A percentile compares a stretch with the other conserved stretches of the same genome.
Evolutionary conservation across 2,329 filamentous ascomycete species (phyloP).

Genomic region (Aspergillus nomiae): DNA sequence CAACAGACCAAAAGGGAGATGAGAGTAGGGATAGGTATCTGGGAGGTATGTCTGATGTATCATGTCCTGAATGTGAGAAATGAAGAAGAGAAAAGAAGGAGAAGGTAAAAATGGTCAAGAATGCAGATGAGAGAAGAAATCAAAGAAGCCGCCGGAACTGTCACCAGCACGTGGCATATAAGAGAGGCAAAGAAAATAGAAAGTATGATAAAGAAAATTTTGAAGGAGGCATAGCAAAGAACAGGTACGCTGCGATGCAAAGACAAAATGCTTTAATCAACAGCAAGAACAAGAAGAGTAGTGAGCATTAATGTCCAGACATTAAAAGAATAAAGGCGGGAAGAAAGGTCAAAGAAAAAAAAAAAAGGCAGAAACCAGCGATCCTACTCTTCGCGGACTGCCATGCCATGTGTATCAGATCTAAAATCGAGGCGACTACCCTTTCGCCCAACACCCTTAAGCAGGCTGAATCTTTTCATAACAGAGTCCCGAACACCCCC

Average conservation of each 20-base stretch:
- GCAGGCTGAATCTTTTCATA: constrained; percentile 75
- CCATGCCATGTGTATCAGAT: constrained; percentile 29
- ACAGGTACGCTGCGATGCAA: constrained; percentile 15
- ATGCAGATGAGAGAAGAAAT: neutral
- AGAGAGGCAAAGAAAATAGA: constrained; percentile 5
- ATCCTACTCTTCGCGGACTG: constrained; percentile 40
- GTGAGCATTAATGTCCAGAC: constrained; percentile 26
- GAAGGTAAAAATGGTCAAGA: neutral
- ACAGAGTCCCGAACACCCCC: constrained; percentile 60
- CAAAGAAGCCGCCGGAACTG: neutral
- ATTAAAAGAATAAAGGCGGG: constrained; percentile 22
- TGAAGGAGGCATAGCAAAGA: constrained; percentile 6
- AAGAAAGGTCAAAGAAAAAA: constrained; percentile 17
- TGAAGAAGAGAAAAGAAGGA: constrained; percentile 7
- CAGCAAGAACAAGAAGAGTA: constrained; percentile 10
- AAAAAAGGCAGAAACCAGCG: constrained; percentile 20
- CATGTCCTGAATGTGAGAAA: constrained; percentile 8
- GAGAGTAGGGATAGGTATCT: constrained; percentile 11
- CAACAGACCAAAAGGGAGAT: neutral
- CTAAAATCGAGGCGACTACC: constrained; percentile 57
- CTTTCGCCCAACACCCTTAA: constrained; percentile 72
- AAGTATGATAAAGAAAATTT: neutral
- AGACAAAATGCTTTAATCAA: constrained; percentile 10
- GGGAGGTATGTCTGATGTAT: neutral
- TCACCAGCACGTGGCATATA: neutral